Conservation (phyloP, 352 stramenopile genomes). For the Pythium phragmitis region DNA sequence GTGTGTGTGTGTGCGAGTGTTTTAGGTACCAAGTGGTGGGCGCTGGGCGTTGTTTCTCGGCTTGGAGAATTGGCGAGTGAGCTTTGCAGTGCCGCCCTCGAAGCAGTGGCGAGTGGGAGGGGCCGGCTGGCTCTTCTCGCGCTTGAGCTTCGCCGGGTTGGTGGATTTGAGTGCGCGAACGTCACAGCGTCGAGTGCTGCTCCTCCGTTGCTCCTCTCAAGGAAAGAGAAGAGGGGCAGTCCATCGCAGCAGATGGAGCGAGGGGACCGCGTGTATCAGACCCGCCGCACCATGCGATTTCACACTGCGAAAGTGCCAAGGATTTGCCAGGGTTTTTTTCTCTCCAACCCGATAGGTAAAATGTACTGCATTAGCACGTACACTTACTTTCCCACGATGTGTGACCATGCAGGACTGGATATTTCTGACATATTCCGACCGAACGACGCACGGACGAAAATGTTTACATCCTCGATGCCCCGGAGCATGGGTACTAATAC, state of each 20-base stretch:
- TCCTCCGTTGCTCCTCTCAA: background rate
- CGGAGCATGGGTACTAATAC: too few relatives aligned
- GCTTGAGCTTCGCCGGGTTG: too few relatives aligned
- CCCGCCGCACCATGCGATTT: background rate
- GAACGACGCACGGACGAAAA: background rate
- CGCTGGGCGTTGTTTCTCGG: background rate
- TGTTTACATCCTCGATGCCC: background rate
- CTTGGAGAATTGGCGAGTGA: background rate
- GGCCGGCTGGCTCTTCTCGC: too few relatives aligned
- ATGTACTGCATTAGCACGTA: background rate
- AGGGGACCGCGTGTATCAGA: slow-evolving; percentile 8
- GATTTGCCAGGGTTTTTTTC: too few relatives aligned
- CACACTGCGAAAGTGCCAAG: background rate
- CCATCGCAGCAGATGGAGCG: slow-evolving; percentile 2
- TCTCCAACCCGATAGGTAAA: background rate
- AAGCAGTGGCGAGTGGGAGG: background rate
- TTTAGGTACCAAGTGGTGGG: background rate
- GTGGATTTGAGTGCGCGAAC: background rate
- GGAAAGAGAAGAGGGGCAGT: background rate
- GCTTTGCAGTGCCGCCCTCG: background rate
- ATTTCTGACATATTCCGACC: slow-evolving; percentile 12
- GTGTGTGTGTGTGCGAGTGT: background rate
- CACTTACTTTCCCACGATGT: background rate
- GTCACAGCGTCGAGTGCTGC: slow-evolving; percentile 1
- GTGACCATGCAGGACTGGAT: background rate